A percentile compares a stretch with the other conserved stretches of the same genome.
These are phyloP conservation scores for Favolaschia claudopus DNA, from an alignment of 768 basidiomycete genomes.

Conservation along the genomic window DNA sequence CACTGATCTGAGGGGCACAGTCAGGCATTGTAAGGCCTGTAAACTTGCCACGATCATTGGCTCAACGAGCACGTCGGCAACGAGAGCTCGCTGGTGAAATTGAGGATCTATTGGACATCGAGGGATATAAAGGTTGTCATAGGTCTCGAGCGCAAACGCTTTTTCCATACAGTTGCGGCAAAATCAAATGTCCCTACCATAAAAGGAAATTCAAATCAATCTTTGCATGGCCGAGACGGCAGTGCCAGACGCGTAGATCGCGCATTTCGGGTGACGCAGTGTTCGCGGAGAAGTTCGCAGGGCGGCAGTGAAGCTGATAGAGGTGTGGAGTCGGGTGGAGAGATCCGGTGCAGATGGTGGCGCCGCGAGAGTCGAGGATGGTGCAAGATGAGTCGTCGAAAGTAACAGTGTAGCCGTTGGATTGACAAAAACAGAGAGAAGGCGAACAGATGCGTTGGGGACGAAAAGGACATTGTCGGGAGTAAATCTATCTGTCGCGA, in stretches of 20 bases:
- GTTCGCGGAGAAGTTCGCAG: neutral
- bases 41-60: no score
- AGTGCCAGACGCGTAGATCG: neutral
- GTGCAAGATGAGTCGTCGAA: neutral
- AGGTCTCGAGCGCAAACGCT: no score
- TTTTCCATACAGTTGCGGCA: no score
- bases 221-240: neutral
- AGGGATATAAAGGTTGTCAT: no score
- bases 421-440: conserved; percentile 1
- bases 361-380: neutral
- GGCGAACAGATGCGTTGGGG: neutral
- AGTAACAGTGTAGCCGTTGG: neutral
- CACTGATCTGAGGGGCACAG: no score
- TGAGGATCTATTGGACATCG: no score
- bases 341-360: neutral
- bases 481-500: neutral
- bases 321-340: neutral
- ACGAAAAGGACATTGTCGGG: conserved; percentile 1
- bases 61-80: no score
- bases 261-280: neutral
- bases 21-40: no score
- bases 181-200: no score
- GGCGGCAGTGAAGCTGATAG: neutral
- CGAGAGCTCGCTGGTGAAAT: no score
- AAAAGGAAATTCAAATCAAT: no score